These are phyloP conservation scores for Lasiosphaeriaceae sp. DNA, from an alignment of 495 filamentous ascomycete genomes.

Conservation along the genomic window DNA sequence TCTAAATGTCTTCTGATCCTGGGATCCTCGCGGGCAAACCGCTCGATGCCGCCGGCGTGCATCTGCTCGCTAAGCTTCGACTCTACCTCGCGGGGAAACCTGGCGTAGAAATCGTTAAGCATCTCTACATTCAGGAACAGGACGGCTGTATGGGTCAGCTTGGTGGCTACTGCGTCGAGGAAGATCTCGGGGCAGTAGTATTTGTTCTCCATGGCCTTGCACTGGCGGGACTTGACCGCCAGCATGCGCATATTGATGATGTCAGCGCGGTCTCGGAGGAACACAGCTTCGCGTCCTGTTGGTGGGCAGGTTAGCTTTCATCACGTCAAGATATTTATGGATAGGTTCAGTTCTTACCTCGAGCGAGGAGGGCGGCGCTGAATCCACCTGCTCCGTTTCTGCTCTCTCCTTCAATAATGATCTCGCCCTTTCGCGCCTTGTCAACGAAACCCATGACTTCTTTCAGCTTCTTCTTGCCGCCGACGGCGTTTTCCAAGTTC, in stretches of 20 bases:
- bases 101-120: constrained; percentile 93
- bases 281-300: constrained; percentile 81
- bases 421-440: constrained; percentile 75
- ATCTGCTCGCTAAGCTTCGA: constrained; percentile 78
- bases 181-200: constrained; percentile 97
- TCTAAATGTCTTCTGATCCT: constrained; percentile 86
- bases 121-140: constrained; percentile 98
- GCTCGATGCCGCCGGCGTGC: constrained; percentile 72
- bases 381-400: constrained; percentile 87
- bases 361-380: constrained; percentile 71
- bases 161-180: constrained; percentile 92
- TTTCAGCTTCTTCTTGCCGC: constrained; percentile 74
- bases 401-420: constrained; percentile 77
- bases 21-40: constrained; percentile 88
- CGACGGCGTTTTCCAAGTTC: constrained; percentile 66
- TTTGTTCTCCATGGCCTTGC: constrained; percentile 75
- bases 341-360: constrained; percentile 58
- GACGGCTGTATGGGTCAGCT: constrained; percentile 89
- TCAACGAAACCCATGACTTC: constrained; percentile 93
- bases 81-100: constrained; percentile 93
- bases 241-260: constrained; percentile 85
- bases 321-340: background rate
- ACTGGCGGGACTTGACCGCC: constrained; percentile 84
- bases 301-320: constrained; percentile 16
- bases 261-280: constrained; percentile 85